Evolutionary conservation across 352 stramenopile species (phyloP), one percentile per base, ranked within the genome.

Genomic region (Globisporangium iwayamae): DNA sequence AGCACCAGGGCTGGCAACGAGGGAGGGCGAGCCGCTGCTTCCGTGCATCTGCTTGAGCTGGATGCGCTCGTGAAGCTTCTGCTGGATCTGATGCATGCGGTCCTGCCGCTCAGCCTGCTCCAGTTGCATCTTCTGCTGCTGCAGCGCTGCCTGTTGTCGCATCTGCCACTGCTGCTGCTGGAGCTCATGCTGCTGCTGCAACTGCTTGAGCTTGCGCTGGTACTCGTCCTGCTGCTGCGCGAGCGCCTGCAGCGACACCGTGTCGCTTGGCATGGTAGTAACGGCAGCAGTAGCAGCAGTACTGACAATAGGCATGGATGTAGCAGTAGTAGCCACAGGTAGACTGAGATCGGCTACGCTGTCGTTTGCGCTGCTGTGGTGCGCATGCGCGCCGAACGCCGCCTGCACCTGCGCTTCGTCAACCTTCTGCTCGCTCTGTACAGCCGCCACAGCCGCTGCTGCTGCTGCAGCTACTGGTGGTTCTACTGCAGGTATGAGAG

Each of bases 11-110:
- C 22, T 52, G 16, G 61, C 53, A 22, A 38, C 52, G 20, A 39
- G 30, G 14, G 52, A 22, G 1, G 52, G 7, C 28, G 30, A 41
- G 8, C 50, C 50, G 25, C 28, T 56, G 25, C 20, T 22, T 10
- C 30, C 20, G 14, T 64, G 57, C 47, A 68, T 51, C 22, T 66
- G 57, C 20, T 72, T 69, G 36, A 66, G 41, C 13, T 77, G 67
- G 45, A 81, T 74, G 10, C 70, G 72, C 47, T 79, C 66, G 25
- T 79, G 70, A 3, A 78, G 65, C 32, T 72, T 68, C 50, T 81
- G 75, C 36, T 76, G 71, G 32, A 85, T 71, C 20, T 78, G 72
- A 36, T 80, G 72, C 75, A 79, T 79, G 22, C 70, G 55, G 32
- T 73, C 62, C 28, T 72, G 41, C 34, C 48, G 51, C 59, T 43